These are phyloP conservation scores for Babesia bovis DNA, from an alignment of 169 alveolate species.

Conservation along the genomic window DNA sequence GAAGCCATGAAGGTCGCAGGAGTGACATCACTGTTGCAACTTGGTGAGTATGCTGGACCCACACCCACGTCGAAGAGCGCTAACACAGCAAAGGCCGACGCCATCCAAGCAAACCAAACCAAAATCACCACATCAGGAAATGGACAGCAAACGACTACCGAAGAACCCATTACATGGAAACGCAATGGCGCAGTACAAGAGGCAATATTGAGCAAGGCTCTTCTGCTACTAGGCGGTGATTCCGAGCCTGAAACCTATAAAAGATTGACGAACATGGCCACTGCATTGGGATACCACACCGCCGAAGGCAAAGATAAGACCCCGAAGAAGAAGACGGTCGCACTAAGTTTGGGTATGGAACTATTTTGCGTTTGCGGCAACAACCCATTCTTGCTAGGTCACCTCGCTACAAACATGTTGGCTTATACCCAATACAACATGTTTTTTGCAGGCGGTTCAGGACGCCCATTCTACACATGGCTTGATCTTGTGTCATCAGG, in stretches of 20 bases:
- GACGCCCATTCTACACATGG: conserved; percentile 67
- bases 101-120: background rate
- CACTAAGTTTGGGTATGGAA: conserved; percentile 47
- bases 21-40: conserved; percentile 11
- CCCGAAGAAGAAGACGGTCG: conserved; percentile 12
- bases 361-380: conserved; percentile 59
- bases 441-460: conserved; percentile 14
- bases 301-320: conserved; percentile 2
- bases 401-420: conserved; percentile 61
- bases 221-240: conserved; percentile 48
- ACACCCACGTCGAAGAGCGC: background rate
- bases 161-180: conserved; percentile 31
- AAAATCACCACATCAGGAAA: background rate
- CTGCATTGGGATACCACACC: conserved; percentile 51
- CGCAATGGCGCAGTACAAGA: conserved; percentile 10
- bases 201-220: conserved; percentile 28
- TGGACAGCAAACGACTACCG: background rate
- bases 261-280: conserved; percentile 54
- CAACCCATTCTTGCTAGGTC: conserved; percentile 66
- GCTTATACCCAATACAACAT: conserved; percentile 54
- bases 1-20: conserved; percentile 40
- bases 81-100: background rate
- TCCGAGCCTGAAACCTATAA: conserved; percentile 19
- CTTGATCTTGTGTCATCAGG: conserved; percentile 49
- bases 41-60: conserved; percentile 11